phyloP scores from a whole-genome alignment of 768 basidiomycete species.

The Amanita thiersii region DNA sequence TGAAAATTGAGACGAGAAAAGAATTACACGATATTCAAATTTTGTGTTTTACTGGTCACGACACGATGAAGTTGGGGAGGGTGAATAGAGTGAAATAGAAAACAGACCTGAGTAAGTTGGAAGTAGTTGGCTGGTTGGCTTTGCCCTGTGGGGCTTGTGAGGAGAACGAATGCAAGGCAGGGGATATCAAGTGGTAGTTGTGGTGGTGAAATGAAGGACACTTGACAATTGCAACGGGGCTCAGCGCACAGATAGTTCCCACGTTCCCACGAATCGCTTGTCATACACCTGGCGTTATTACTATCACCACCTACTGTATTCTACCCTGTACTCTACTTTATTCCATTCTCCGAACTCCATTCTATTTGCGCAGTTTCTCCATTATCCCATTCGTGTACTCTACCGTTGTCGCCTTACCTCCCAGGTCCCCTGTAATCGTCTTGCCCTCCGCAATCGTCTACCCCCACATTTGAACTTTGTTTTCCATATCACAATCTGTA shows the following conservation, averaged over 20 bases:
- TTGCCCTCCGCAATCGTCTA: constrained; percentile 98
- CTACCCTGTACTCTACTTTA: constrained; percentile 12
- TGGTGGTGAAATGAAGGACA: constrained; percentile 41
- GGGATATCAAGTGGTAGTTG: constrained; percentile 35
- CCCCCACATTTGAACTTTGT: constrained; percentile 73
- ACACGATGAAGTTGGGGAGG: constrained; percentile 2
- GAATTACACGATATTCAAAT: constrained; percentile 27
- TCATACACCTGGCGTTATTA: not conserved
- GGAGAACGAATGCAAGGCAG: constrained; percentile 44
- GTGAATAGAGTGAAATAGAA: constrained; percentile 2
- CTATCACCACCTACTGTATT: not conserved
- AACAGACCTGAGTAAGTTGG: constrained; percentile 36
- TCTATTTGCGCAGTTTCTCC: constrained; percentile 41
- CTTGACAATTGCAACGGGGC: constrained; percentile 29
- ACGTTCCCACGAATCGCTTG: constrained; percentile 29
- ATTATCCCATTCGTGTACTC: constrained; percentile 91
- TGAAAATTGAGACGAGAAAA: constrained; percentile 32
- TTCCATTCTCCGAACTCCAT: constrained; percentile 15
- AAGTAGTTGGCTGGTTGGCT: constrained; percentile 45
- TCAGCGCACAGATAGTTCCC: constrained; percentile 16
- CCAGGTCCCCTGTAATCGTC: constrained; percentile 90
- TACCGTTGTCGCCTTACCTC: constrained; percentile 83
- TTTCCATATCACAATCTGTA: constrained; percentile 57
- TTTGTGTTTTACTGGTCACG: not conserved
- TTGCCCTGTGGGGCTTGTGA: constrained; percentile 91